Evolutionary conservation across 192 early-diverging fungal genomes (phyloP).

Genomic region (Gigaspora rosea): DNA sequence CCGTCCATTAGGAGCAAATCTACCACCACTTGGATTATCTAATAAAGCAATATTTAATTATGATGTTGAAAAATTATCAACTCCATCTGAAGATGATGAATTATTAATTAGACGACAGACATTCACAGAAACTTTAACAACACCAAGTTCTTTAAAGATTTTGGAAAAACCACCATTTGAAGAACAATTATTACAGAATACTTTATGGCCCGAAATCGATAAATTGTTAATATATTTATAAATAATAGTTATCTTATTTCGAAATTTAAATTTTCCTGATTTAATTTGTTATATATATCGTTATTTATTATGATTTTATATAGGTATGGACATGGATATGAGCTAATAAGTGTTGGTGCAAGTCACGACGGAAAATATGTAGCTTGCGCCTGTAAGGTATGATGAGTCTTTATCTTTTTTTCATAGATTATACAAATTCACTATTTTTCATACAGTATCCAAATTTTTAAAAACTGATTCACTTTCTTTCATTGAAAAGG

Average conservation of each 20-base stretch:
- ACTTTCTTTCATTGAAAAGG: slow-evolving; percentile 39
- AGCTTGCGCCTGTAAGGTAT: slow-evolving; percentile 75
- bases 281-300: background rate
- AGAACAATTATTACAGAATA: slow-evolving; percentile 84
- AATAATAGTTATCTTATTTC: background rate
- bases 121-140: slow-evolving; percentile 52
- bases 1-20: slow-evolving; percentile 73
- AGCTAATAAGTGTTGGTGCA: slow-evolving; percentile 79
- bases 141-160: slow-evolving; percentile 42
- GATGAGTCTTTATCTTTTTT: background rate
- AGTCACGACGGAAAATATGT: slow-evolving; percentile 68
- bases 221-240: slow-evolving; percentile 68
- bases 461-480: background rate
- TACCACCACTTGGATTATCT: slow-evolving; percentile 91
- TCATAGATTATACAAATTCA: background rate
- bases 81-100: slow-evolving; percentile 60
- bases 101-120: slow-evolving; percentile 60
- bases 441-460: background rate
- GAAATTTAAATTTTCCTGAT: background rate
- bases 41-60: slow-evolving; percentile 87
- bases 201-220: slow-evolving; percentile 94
- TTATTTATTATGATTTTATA: background rate
- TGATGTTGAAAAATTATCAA: slow-evolving; percentile 46
- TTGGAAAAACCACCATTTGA: slow-evolving; percentile 79
- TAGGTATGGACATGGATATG: slow-evolving; percentile 91